These are phyloP conservation scores for Microcyclosporella mali DNA, from an alignment of 2,329 filamentous ascomycete genomes.

Conservation along the genomic window DNA sequence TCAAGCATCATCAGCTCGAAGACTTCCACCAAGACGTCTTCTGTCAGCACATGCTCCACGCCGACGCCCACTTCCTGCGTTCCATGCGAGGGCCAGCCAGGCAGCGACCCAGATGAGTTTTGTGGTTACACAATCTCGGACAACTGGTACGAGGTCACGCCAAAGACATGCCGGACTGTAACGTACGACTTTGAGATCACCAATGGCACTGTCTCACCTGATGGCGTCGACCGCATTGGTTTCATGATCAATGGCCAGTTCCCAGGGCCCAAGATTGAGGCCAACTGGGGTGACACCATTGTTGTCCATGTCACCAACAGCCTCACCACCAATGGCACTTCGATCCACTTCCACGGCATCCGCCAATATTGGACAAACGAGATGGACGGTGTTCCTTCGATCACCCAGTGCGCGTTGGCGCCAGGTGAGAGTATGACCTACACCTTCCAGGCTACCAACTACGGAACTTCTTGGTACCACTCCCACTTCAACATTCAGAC, in stretches of 20 bases:
- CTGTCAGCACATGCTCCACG: neutral
- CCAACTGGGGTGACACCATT: constrained; percentile 32
- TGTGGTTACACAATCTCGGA: constrained; percentile 34
- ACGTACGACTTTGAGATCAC: constrained; percentile 31
- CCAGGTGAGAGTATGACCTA: constrained; percentile 29
- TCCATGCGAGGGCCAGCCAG: constrained; percentile 28
- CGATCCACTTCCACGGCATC: constrained; percentile 35
- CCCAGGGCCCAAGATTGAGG: constrained; percentile 31
- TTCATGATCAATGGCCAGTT: constrained; percentile 32
- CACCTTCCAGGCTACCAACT: constrained; percentile 27
- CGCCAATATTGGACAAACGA: constrained; percentile 27
- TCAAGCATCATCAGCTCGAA: too few relatives aligned
- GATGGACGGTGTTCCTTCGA: constrained; percentile 28
- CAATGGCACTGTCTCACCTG: constrained; percentile 33
- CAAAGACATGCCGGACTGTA: constrained; percentile 35
- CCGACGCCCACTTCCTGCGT: constrained; percentile 16
- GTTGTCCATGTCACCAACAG: constrained; percentile 33
- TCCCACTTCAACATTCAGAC: constrained; percentile 36
- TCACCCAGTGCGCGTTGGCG: constrained; percentile 30
- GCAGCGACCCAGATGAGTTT: constrained; percentile 23
- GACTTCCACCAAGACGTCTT: neutral
- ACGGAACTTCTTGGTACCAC: constrained; percentile 33
- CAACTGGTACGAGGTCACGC: constrained; percentile 32
- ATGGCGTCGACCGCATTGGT: constrained; percentile 32
- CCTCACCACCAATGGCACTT: constrained; percentile 31